phyloP scores from a whole-genome alignment of 2,329 filamentous ascomycete species.

The Purpureocillium takamizusanense region DNA sequence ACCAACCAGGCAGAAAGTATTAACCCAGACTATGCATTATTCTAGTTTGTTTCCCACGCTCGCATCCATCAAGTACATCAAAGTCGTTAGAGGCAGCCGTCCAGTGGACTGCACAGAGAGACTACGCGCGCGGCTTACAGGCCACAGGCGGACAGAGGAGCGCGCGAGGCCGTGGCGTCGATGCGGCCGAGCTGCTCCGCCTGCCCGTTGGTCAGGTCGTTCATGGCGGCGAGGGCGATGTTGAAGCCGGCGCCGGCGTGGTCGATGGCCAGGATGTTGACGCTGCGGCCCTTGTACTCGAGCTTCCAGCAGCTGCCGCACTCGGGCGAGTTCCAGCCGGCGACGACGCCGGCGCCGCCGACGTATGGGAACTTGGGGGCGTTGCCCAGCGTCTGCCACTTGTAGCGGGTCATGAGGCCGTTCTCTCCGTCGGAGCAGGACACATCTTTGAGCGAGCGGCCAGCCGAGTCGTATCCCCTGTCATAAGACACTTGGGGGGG shows the following conservation, averaged over 20 bases:
- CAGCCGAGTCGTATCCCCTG: constrained; percentile 55
- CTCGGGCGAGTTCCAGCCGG: constrained; percentile 44
- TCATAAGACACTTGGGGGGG: constrained; percentile 60
- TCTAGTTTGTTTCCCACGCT: too few relatives aligned
- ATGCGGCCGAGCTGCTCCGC: constrained; percentile 41
- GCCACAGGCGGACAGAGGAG: constrained; percentile 33
- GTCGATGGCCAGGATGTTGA: constrained; percentile 50
- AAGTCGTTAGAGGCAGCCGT: not conserved
- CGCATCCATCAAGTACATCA: too few relatives aligned
- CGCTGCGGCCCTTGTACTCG: constrained; percentile 37
- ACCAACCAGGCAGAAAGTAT: too few relatives aligned
- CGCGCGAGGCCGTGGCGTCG: constrained; percentile 37
- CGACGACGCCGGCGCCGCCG: constrained; percentile 42
- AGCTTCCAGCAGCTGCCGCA: constrained; percentile 54
- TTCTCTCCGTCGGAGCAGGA: constrained; percentile 60
- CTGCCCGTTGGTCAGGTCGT: constrained; percentile 43
- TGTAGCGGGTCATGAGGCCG: constrained; percentile 54
- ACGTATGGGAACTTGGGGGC: constrained; percentile 44
- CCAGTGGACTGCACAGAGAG: too few relatives aligned
- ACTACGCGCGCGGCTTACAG: constrained; percentile 18
- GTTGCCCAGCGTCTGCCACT: constrained; percentile 45
- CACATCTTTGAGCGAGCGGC: constrained; percentile 45
- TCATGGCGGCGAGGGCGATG: constrained; percentile 46
- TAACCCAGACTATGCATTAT: too few relatives aligned
- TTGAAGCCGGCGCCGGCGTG: constrained; percentile 41